Evolutionary conservation across 2,329 filamentous ascomycete species (phyloP), one percentile per base, ranked within the genome.

Genomic region (Scedosporium dehoogii): DNA sequence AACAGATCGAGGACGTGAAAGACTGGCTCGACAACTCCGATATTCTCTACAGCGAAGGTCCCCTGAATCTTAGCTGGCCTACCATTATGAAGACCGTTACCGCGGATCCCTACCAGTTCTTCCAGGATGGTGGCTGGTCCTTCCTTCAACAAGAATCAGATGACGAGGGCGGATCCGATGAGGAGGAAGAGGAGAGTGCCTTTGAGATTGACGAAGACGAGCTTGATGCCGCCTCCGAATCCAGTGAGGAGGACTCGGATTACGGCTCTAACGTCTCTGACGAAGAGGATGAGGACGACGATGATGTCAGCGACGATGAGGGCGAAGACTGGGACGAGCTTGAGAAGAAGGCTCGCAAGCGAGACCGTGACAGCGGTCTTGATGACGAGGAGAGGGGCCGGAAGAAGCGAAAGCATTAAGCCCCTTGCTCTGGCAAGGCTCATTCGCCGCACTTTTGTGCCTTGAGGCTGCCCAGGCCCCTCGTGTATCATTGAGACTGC

Each of bases 61-160:
- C 93, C 1, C 85, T 99, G 68, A 99, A 99, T 78, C 82, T 99
- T 63, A 97, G 97, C 81, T 99, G 94, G 94, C 89, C 90, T 10
- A 96, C 92, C 16, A 99, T 99, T 72, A 99, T 99, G 92, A 99
- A 99, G 82, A 99, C 94, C 0, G 92, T 99, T 27, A 93, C 90
- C 21, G 87, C 89, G 42, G 92, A 99, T 72, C 91, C 94, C 2
- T 93, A 99, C 72, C 85, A 89, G 68, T 99, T 99, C 85, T 99
- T 97, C 75, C 85, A 83, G 3, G 93, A 97, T 66, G 94, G 96
- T 38, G 94, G 94, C 56, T 99, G 94, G 94, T 89, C 86, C 1
- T 97, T 99, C 83, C 74, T 99, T 64, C 87, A 88, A 61, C 88
- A 88, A 42, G 93, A 97, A 64, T 92, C 89, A 0, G 94, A 97